Conservation (phyloP, 805 yeast species). For the Ogataea dorogensis region DNA sequence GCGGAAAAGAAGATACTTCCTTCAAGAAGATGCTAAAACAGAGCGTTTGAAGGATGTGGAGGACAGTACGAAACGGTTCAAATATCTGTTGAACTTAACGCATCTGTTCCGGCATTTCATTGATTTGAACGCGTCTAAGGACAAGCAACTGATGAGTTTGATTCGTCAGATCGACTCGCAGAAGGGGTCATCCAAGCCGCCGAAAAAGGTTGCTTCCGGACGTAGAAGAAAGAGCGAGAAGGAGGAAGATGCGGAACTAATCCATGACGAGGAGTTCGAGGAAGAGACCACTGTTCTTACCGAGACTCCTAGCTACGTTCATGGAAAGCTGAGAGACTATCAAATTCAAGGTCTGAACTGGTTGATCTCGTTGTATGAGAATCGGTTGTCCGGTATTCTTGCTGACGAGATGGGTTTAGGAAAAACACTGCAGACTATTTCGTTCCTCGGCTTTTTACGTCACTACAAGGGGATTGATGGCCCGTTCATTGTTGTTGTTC, state of each 20-base stretch:
- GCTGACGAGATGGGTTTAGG: conserved; percentile 99
- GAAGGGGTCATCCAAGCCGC: conserved; percentile 35
- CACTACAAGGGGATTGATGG: conserved; percentile 78
- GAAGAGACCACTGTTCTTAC: conserved; percentile 70
- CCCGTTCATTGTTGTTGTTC: conserved; percentile 88
- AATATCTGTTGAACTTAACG: conserved; percentile 75
- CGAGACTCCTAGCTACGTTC: conserved; percentile 76
- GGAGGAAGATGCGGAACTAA: conserved; percentile 91
- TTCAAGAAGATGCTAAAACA: conserved; percentile 53
- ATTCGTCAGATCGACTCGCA: conserved; percentile 56
- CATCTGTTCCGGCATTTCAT: conserved; percentile 88
- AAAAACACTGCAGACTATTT: conserved; percentile 90
- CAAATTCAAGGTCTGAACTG: conserved; percentile 95
- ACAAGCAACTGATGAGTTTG: conserved; percentile 62
- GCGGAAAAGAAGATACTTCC: conserved; percentile 47
- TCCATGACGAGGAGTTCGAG: conserved; percentile 75
- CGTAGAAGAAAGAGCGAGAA: conserved; percentile 88
- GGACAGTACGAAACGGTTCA: conserved; percentile 76
- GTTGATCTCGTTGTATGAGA: conserved; percentile 86
- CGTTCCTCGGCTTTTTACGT: conserved; percentile 85
- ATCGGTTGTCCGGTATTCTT: conserved; percentile 83
- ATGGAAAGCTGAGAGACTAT: conserved; percentile 82
- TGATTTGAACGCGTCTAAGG: conserved; percentile 76
- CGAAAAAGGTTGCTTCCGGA: conserved; percentile 20
- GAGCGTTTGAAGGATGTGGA: conserved; percentile 56